Base-by-base conservation (phyloP, 208 protist species). In the Trypanosoma brucei region DNA sequence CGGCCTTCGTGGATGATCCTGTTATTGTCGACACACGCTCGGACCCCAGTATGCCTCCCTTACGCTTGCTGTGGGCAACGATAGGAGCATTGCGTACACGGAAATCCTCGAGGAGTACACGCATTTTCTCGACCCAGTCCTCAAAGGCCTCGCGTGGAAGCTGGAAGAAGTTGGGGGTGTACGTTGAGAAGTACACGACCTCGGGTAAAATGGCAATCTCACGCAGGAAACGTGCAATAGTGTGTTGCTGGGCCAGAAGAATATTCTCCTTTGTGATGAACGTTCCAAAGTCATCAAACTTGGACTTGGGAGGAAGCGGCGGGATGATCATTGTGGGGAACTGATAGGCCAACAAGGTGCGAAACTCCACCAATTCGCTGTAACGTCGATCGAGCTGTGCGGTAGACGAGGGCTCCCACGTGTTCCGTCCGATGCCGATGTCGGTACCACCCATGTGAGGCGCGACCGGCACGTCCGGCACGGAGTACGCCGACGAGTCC, bases 271-370 rank as follows among this genome's bases (percentile, higher is more conserved):
- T 81, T 52, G 72, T 78, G 53, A 91, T 69, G 72, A 76, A 84
- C 8, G 88, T 92, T 48, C 86, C 82, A 53, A 92, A 62, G 62
- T 88, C 70, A 35, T 82, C 66, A 60, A 83, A 62, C 50, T 63
- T 74, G 48, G 60, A 83, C 78, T 94, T 94, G 9, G 76, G 69
- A 31, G 83, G 81, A 48, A 94, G 72, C n/a, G 88, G 88, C 0
- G 88, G 84, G 3, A 94, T 70, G 42, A 94, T 79, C 33, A 94
- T 52, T 6, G 55, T 79, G 9, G 83, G 85, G 63, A 90, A 91
- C 65, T 92, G 83, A 55, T 81, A 83, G 33, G 68, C 70, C 5
- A 94, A 76, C 30, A 92, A 65, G 34, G 76, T 60, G 0, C 88
- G 85, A 54, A 94, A 76, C 44, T 80, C 75, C 36, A 83, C 59